phyloP scores from a whole-genome alignment of 768 basidiomycete species.

The Lentinula raphanica region DNA sequence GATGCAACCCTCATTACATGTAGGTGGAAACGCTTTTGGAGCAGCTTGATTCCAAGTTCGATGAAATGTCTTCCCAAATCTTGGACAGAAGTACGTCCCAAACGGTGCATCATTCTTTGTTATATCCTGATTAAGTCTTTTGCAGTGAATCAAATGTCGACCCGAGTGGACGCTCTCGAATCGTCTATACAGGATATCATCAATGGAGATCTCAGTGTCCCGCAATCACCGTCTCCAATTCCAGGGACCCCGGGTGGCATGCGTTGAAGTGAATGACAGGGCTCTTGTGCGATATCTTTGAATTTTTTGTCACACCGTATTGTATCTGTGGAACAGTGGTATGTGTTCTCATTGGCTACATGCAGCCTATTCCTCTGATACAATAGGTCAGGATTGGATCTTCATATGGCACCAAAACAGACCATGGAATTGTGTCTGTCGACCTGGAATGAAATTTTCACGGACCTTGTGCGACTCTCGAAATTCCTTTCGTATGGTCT shows the following conservation, averaged over 20 bases:
- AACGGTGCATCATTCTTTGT: conserved; percentile 1
- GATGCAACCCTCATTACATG: not conserved
- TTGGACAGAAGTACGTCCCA: conserved; percentile 68
- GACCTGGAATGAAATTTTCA: not conserved
- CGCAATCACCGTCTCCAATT: conserved; percentile 57
- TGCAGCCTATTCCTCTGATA: not conserved
- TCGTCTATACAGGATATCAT: conserved; percentile 91
- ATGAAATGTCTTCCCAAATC: conserved; percentile 89
- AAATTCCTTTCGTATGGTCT: not conserved
- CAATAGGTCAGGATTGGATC: not conserved
- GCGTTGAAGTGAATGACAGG: not conserved
- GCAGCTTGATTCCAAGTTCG: conserved; percentile 86
- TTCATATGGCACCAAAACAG: not conserved
- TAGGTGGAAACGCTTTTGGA: conserved; percentile 82
- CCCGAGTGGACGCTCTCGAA: conserved; percentile 84
- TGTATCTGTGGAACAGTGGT: not conserved
- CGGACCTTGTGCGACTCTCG: not conserved
- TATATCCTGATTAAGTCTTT: not conserved
- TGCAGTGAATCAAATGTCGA: conserved; percentile 92
- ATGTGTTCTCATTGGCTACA: not conserved
- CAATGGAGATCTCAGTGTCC: conserved; percentile 61
- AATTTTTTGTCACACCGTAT: not conserved
- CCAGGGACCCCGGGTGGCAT: conserved; percentile 14
- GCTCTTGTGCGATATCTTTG: not conserved
- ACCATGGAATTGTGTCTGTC: not conserved